Evolutionary conservation across 2,329 filamentous ascomycete species (phyloP).

Genomic region (Akanthomyces dipterigenus): DNA sequence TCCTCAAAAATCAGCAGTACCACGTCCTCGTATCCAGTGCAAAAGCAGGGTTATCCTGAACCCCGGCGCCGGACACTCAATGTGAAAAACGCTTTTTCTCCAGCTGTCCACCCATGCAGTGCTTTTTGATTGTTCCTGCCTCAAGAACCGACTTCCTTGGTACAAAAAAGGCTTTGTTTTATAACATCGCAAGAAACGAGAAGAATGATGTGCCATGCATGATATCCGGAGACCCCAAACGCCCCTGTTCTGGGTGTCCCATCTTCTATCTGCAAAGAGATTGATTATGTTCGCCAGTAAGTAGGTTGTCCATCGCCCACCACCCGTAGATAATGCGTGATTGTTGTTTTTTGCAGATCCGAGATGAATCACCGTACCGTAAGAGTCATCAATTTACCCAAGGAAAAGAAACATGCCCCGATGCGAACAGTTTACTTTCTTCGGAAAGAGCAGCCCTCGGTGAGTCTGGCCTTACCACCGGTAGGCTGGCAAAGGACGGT

Average conservation of each 20-base stretch:
- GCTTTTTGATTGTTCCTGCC: slow-evolving; percentile 32
- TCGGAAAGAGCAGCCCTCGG: slow-evolving; percentile 99
- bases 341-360: slow-evolving; percentile 49
- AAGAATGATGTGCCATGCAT: slow-evolving; percentile 55
- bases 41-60: slow-evolving; percentile 25
- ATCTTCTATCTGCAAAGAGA: slow-evolving; percentile 64
- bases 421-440: slow-evolving; percentile 76
- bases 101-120: slow-evolving; percentile 53
- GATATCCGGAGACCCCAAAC: slow-evolving; percentile 77
- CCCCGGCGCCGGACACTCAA: slow-evolving; percentile 41
- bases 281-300: slow-evolving; percentile 37
- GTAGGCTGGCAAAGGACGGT: slow-evolving; percentile 99
- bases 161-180: slow-evolving; percentile 30
- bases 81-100: slow-evolving; percentile 48
- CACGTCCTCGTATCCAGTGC: slow-evolving; percentile 49
- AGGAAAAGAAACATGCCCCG: slow-evolving; percentile 40
- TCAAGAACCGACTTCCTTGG: slow-evolving; percentile 37
- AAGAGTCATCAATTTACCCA: slow-evolving; percentile 42
- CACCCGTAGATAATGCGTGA: slow-evolving; percentile 29
- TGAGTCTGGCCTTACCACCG: slow-evolving; percentile 97
- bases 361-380: slow-evolving; percentile 47
- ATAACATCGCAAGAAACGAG: slow-evolving; percentile 37
- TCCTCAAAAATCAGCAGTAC: slow-evolving; percentile 53
- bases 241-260: slow-evolving; percentile 59
- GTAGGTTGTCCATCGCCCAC: slow-evolving; percentile 43